phyloP scores from a whole-genome alignment of 345 rosid genomes.

The Acer campestre region DNA sequence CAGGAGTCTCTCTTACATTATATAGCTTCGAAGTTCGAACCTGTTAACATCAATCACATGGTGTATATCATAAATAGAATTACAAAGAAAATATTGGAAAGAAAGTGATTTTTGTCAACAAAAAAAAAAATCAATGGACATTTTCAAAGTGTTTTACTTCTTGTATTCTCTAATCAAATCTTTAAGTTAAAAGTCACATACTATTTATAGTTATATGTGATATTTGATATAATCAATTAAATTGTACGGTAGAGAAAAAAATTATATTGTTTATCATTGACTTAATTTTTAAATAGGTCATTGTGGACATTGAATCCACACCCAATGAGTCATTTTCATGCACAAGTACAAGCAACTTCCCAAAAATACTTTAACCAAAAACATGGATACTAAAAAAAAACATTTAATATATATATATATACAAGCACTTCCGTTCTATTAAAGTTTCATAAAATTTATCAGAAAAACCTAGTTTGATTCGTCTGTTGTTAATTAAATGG shows the following conservation, averaged over 20 bases:
- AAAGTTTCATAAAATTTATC: too few relatives aligned
- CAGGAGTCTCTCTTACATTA: not conserved
- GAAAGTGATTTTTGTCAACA: not conserved
- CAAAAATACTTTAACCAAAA: too few relatives aligned
- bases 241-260: not conserved
- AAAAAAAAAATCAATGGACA: not conserved
- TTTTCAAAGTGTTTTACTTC: not conserved
- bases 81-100: not conserved
- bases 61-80: not conserved
- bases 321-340: conserved; percentile 4
- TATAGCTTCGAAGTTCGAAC: not conserved
- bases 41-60: not conserved
- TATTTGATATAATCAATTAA: too few relatives aligned
- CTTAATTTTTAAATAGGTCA: not conserved
- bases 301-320: conserved; percentile 1
- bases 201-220: too few relatives aligned
- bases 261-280: not conserved
- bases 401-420: too few relatives aligned
- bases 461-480: too few relatives aligned
- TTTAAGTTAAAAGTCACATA: too few relatives aligned
- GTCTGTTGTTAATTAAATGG: too few relatives aligned
- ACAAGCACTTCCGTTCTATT: too few relatives aligned
- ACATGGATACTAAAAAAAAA: too few relatives aligned
- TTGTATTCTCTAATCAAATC: not conserved
- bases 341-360: not conserved